A percentile compares a stretch with the other conserved stretches of the same genome.
Evolutionary conservation across 139 green algal species (phyloP).

Genomic region (Volvox africanus): DNA sequence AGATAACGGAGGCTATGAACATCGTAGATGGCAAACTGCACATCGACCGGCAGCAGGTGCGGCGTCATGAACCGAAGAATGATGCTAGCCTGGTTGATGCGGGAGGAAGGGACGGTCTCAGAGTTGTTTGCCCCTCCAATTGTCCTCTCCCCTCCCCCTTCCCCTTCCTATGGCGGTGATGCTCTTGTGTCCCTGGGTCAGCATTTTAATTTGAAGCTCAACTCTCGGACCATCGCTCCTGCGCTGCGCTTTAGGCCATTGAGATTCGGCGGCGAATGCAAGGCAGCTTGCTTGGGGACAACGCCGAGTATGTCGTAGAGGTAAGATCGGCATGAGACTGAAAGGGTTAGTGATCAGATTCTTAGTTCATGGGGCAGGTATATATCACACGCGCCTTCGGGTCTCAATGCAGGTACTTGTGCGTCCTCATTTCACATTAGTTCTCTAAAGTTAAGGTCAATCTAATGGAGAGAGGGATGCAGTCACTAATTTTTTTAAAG

Average conservation of each 20-base stretch:
- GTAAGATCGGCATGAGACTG: not conserved
- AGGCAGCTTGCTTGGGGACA: conserved; percentile 23
- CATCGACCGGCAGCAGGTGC: conserved; percentile 62
- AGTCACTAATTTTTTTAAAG: too few species aligned
- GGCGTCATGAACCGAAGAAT: not conserved
- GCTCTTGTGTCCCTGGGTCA: not conserved
- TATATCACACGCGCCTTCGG: too few species aligned
- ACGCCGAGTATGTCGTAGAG: conserved; percentile 54
- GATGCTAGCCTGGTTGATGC: too few species aligned
- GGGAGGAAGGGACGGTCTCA: too few species aligned
- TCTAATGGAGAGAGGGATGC: too few species aligned
- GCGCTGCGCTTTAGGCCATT: conserved; percentile 42
- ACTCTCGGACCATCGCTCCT: not conserved
- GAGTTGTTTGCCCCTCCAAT: too few species aligned
- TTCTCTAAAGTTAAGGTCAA: too few species aligned
- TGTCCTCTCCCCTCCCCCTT: not conserved
- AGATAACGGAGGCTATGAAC: conserved; percentile 37
- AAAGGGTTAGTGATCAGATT: too few species aligned
- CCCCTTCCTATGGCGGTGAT: not conserved
- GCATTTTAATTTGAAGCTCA: not conserved
- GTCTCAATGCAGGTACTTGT: too few species aligned
- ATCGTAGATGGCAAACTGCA: conserved; percentile 64
- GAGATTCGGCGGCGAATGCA: conserved; percentile 57
- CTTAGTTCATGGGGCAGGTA: too few species aligned
- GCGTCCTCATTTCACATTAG: too few species aligned